phyloP scores from a whole-genome alignment of 495 filamentous ascomycete genomes.

The Cercophora sp. region DNA sequence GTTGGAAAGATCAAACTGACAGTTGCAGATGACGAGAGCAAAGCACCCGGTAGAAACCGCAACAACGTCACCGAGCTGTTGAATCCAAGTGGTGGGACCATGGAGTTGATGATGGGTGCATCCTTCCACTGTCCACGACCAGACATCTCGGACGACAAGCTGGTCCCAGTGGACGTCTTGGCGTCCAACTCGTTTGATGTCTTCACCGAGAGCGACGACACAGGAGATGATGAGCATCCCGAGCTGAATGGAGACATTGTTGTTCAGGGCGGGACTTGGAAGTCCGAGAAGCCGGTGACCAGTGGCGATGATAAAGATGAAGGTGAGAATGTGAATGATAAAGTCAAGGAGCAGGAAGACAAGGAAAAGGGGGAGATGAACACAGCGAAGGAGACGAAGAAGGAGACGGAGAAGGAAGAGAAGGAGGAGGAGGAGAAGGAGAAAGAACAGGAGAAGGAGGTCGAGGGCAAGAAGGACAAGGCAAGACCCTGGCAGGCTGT shows the following conservation, averaged over 20 bases:
- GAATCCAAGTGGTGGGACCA: constrained; percentile 2
- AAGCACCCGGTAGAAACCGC: neutral
- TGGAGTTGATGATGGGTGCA: constrained; percentile 4
- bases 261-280: neutral
- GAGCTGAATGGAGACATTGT: neutral
- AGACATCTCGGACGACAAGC: neutral
- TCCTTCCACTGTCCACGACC: neutral
- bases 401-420: too few species aligned
- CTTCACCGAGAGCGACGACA: neutral
- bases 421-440: too few species aligned
- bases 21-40: neutral
- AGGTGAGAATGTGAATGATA: too few species aligned
- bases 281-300: neutral
- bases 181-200: neutral
- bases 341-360: too few species aligned
- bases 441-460: too few species aligned
- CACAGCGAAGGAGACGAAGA: too few species aligned
- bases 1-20: too few species aligned
- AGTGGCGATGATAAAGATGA: neutral
- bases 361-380: too few species aligned
- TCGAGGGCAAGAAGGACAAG: too few species aligned
- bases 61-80: neutral
- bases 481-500: neutral
- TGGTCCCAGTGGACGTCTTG: neutral
- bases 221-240: neutral